phyloP scores from a whole-genome alignment of 257 asterid genomes.

The Solanum infundibuliforme region DNA sequence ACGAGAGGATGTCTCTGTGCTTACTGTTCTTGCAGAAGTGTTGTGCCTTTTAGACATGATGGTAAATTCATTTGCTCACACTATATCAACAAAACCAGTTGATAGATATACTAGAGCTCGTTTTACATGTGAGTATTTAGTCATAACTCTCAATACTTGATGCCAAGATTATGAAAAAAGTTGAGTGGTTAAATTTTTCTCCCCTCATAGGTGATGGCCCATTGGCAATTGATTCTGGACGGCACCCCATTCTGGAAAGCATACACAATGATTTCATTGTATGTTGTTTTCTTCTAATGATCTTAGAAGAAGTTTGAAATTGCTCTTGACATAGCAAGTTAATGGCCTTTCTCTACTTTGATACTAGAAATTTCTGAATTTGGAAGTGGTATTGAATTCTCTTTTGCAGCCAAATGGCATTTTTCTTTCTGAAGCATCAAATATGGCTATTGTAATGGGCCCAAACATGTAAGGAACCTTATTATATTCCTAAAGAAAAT shows the following conservation, averaged over 20 bases:
- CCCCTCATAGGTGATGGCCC: constrained; percentile 75
- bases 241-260: constrained; percentile 89
- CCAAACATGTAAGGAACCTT: constrained; percentile 85
- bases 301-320: background rate
- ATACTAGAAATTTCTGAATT: constrained; percentile 1
- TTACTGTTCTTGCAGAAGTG: constrained; percentile 85
- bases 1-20: constrained; percentile 72
- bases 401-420: constrained; percentile 84
- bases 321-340: background rate
- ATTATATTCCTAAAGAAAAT: background rate
- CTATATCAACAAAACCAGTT: constrained; percentile 83
- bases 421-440: constrained; percentile 94
- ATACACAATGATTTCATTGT: constrained; percentile 79
- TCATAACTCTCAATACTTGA: constrained; percentile 1
- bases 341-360: background rate
- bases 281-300: constrained; percentile 9
- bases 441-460: constrained; percentile 82
- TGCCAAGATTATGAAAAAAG: background rate
- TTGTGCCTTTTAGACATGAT: constrained; percentile 95
- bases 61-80: constrained; percentile 93
- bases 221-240: constrained; percentile 88
- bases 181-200: background rate
- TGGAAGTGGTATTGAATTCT: constrained; percentile 11
- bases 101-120: constrained; percentile 87
- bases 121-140: constrained; percentile 52